These are phyloP conservation scores for Syzygium jambos DNA, from an alignment of 345 rosid genomes.

Conservation along the genomic window DNA sequence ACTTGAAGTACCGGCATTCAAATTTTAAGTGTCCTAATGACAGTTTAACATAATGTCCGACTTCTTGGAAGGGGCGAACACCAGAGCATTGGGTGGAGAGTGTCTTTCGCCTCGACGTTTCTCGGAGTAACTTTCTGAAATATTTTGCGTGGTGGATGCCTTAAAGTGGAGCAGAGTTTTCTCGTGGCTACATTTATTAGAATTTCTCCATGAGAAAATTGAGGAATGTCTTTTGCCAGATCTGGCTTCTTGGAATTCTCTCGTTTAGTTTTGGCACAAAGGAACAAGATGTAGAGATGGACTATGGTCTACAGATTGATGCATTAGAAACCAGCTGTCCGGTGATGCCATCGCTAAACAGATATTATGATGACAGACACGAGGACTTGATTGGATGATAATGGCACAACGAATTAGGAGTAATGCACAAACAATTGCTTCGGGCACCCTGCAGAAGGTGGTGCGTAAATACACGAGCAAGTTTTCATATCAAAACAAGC, in stretches of 20 bases:
- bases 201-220: not conserved
- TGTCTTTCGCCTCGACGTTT: not conserved
- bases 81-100: not conserved
- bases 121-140: not conserved
- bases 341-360: not conserved
- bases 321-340: not conserved
- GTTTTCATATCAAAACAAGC: not conserved
- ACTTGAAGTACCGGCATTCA: not conserved
- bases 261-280: not conserved
- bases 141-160: not conserved
- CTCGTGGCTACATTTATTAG: not conserved
- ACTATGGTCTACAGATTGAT: not conserved
- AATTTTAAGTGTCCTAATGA: not conserved
- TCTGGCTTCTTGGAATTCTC: not conserved
- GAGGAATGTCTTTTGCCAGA: not conserved
- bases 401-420: not conserved
- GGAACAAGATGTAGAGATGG: not conserved
- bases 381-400: not conserved
- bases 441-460: not conserved
- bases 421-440: not conserved
- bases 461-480: not conserved
- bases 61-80: not conserved
- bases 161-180: not conserved
- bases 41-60: not conserved
- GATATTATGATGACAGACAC: not conserved